A percentile compares a stretch with the other conserved stretches of the same genome.
Conservation (phyloP, 306 rosid species). For the Delonix regia region DNA sequence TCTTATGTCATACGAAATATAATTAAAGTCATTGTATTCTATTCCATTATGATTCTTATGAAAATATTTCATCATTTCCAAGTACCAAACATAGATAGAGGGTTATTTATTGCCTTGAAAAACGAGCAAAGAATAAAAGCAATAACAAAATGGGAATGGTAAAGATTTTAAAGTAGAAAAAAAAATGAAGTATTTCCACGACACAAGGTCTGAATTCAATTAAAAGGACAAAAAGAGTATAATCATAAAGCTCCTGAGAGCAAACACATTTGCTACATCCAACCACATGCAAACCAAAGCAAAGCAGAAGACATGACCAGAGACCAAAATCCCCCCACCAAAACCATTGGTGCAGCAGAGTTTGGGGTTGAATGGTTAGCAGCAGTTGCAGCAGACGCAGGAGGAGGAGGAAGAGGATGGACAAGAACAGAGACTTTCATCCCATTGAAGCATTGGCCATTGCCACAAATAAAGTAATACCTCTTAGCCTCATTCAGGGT, state of each 20-base stretch:
- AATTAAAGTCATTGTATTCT: no score
- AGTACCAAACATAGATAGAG: neutral
- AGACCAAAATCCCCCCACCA: constrained; percentile 17
- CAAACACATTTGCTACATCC: constrained; percentile 38
- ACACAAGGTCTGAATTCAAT: neutral
- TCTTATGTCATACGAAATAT: no score
- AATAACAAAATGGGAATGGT: neutral
- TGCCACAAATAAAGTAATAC: constrained; percentile 86
- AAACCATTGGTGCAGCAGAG: constrained; percentile 37
- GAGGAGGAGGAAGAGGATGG: constrained; percentile 68
- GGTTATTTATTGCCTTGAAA: neutral
- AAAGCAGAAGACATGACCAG: constrained; percentile 37
- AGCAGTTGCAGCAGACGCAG: constrained; percentile 28
- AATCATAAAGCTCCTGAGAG: constrained; percentile 16
- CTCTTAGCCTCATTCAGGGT: constrained; percentile 57
- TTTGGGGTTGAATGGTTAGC: constrained; percentile 16
- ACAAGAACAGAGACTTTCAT: constrained; percentile 82
- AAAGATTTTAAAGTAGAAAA: neutral
- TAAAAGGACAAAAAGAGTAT: neutral
- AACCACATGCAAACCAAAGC: constrained; percentile 42
- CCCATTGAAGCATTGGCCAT: constrained; percentile 84
- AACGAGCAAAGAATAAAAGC: neutral
- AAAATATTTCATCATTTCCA: no score
- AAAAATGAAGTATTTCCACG: neutral
- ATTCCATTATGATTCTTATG: no score